Evolutionary conservation across 345 rosid genomes (phyloP), one percentile per base, ranked within the genome.

Genomic region (Dipteronia dyeriana): DNA sequence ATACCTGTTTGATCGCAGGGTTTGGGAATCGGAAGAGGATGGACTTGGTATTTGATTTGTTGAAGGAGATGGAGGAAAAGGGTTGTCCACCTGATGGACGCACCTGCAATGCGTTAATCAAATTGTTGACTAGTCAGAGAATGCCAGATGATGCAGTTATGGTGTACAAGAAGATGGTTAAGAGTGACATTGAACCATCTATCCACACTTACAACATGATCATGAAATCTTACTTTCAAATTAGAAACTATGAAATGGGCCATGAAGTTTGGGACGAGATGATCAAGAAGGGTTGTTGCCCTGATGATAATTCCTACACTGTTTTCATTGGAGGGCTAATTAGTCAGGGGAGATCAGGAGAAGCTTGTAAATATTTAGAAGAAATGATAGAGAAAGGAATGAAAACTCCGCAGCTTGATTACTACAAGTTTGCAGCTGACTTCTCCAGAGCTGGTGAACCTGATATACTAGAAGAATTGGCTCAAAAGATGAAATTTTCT

Each of bases 371-470:
- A 41, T 41, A 82, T 78, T 74, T 96, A 71, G 97, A 89, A 84
- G 92, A 96, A 84, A 96, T 94, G 99, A 74, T 92, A 38, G 94
- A 84, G 70, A 94, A 90, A 86, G 98, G 95, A 78, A 92, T 96
- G 98, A 92, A 91, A 81, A 87, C 92, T 72, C 97, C 98, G 63
- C 90, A 85, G 75, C 91, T 96, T 19, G 99, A 96, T 87, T 94
- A 94, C 80, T 84, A 63, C 88, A 96, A 84, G 81, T 88, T 94
- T 78, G 91, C 87, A n/a, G 91, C 93, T 72, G 45, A 41, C 45
- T 41, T 41, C 45, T 41, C 45, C 45, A 41, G 45, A 41, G 45
- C 45, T 9, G 45, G 45, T 41, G 10, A 84, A 49, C 89, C 93
- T 0, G 89, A 85, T 71, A 82, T 90, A 54, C 89, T 94, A 3